Evolutionary conservation across 1,284 basidiomycete genomes (phyloP), one percentile per base, ranked within the genome.

Genomic region (Heterobasidion occidentale): DNA sequence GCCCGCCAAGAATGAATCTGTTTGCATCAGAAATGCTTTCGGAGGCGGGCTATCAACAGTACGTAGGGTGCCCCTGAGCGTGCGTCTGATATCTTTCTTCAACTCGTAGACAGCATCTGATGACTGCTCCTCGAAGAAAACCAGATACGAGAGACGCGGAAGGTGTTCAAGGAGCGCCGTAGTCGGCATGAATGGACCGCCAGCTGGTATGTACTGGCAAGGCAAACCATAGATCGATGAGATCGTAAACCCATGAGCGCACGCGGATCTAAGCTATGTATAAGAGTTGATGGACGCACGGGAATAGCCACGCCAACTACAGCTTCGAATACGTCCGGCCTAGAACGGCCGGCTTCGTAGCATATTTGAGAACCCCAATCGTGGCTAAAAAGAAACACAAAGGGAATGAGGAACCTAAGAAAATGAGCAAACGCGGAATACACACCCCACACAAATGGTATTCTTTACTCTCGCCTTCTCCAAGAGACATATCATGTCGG

Each of bases 351-450:
- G 14, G 82, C 80, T 66, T 88, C 83, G 63, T 81, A 84, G 62
- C 86, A 89, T 2, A 80, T 62, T 55, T 79, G 75, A 2, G 83
- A 72, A 42, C 87, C 86, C 87, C 86, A 88, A 60, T 89, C 87
- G 61, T 89, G 86, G 9, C 86, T 86, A 46, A 8, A 44, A 48
- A 8, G 0, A 36, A n/a, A n/a, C n/a, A n/a, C 56, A 44, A 33
- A 9, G 9, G 38, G 38, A 42, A n/a, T 42, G 38, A 12, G 38
- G n/a, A n/a, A 11, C 38, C 38, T n/a, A 3, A 2, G 38, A 42
- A 57, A 53, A 11, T 58, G 44, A 47, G 36, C 1, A 46, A 14
- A 7, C n/a, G 45, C 20, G 14, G 45, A 27, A 46, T 14, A 63
- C 73, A 44, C 60, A 83, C 85, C 86, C 86, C 56, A 88, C 70